Evolutionary conservation across 2,329 filamentous ascomycete species (phyloP), one percentile per base, ranked within the genome.

Genomic region (Hirsutella minnesotensis): DNA sequence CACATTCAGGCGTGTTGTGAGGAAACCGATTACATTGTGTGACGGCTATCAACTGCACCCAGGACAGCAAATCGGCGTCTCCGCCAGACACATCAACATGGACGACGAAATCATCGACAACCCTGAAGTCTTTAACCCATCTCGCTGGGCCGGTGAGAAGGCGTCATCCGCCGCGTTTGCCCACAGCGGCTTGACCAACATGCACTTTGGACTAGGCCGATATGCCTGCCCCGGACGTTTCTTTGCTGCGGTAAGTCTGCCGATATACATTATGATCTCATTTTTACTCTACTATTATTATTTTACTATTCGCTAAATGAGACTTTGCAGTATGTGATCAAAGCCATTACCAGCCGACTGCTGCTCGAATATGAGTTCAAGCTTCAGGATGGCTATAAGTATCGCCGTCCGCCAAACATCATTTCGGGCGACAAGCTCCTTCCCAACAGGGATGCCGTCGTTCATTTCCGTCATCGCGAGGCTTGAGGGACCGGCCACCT

Each of bases 141-240:
- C 36, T 15, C 38, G 47, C 35, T 49, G 47, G 47, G 35, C 39
- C 2, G 27, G 39, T 10, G 39, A 47, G 21, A 16, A 29, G 15
- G 19, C 34, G 12, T 35, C 39, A 3, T 41, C 44, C 3, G 41
- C 45, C 4, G 18, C 37, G 4, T 49, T 49, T 20, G 36, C 47
- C 2, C 42, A 47, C 41, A 49, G 47, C 37, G 47, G 47, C 31
- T 39, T 41, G 9, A 31, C 45, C 35, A 49, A 49, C 22, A 30
- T 50, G 13, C 39, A 48, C 31, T 50, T 50, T 41, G 48, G 48
- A 2, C 44, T 49, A 3, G 48, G 48, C 2, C 41, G 46, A 39
- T 48, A 50, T 33, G 48, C 48, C 33, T 50, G 48, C 19, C 48
- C 48, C 3, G 48, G 48, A 42, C 48, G 48, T 19, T 50, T 50